A percentile compares a stretch with the other conserved stretches of the same genome.
phyloP scores from a whole-genome alignment of 441 rosid species.

The Pelargonium australe region DNA sequence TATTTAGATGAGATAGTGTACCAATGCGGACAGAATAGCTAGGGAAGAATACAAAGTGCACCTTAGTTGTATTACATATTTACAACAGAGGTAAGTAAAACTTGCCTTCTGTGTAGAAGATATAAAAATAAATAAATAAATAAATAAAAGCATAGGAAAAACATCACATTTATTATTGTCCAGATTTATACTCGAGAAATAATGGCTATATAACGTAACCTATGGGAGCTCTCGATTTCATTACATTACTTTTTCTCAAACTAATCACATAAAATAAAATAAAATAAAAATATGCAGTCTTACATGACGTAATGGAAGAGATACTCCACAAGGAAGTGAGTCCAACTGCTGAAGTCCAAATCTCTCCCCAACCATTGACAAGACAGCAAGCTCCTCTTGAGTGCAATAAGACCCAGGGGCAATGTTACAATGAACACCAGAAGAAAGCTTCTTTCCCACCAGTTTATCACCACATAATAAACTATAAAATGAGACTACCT shows the following conservation, averaged over 20 bases:
- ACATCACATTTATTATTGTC: constrained; percentile 12
- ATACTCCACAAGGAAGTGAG: constrained; percentile 79
- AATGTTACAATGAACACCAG: constrained; percentile 75
- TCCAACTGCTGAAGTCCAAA: constrained; percentile 91
- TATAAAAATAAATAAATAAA: too few relatives aligned
- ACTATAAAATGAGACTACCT: constrained; percentile 79
- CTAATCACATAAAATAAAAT: constrained; percentile 9
- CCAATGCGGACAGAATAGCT: constrained; percentile 10
- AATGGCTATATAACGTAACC: background rate
- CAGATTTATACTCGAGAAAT: constrained; percentile 9
- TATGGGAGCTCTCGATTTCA: constrained; percentile 7
- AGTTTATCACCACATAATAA: constrained; percentile 74
- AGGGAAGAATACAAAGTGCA: constrained; percentile 9
- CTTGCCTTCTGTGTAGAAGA: constrained; percentile 10
- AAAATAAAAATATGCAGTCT: constrained; percentile 27
- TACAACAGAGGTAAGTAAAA: background rate
- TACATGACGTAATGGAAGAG: constrained; percentile 98
- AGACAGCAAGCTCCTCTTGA: constrained; percentile 71
- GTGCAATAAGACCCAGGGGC: constrained; percentile 68
- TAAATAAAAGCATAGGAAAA: constrained; percentile 8
- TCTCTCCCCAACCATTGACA: constrained; percentile 97
- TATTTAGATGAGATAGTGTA: constrained; percentile 15
- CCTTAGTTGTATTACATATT: background rate
- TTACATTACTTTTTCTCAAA: constrained; percentile 6
- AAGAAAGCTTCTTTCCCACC: constrained; percentile 54